phyloP scores from a whole-genome alignment of 768 basidiomycete species.

The Tephrocybe sp. region DNA sequence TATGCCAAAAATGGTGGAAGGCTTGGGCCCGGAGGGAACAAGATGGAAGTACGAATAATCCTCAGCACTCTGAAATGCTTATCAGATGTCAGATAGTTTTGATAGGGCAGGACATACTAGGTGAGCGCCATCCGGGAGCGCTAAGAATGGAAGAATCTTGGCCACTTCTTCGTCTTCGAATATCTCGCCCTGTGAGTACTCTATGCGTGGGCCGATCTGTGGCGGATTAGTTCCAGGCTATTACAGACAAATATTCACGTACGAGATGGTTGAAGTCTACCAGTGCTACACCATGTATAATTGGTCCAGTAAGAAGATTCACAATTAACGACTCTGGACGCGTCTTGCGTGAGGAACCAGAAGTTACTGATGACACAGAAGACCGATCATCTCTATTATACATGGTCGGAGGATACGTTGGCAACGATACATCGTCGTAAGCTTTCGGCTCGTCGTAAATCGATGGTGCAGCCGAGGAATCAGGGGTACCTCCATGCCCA shows the following conservation, averaged over 20 bases:
- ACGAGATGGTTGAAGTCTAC: conserved; percentile 96
- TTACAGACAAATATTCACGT: conserved; percentile 21
- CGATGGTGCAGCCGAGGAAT: conserved; percentile 53
- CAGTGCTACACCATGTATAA: conserved; percentile 86
- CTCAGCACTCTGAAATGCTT: conserved; percentile 64
- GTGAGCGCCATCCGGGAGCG: conserved; percentile 96
- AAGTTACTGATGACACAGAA: conserved; percentile 63
- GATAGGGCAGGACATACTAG: conserved; percentile 51
- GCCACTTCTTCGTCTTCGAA: conserved; percentile 84
- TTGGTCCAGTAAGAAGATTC: conserved; percentile 54
- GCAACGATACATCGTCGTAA: conserved; percentile 27
- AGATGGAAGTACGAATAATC: conserved; percentile 98
- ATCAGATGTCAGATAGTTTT: conserved; percentile 1
- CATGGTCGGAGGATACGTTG: conserved; percentile 63
- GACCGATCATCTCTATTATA: conserved; percentile 46
- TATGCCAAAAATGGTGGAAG: conserved; percentile 92
- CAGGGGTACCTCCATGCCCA: conserved; percentile 44
- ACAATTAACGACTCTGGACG: conserved; percentile 79
- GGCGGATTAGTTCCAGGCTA: conserved; percentile 5
- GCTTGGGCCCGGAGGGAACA: conserved; percentile 67
- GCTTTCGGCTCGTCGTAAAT: conserved; percentile 39
- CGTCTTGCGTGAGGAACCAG: conserved; percentile 65
- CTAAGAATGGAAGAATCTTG: conserved; percentile 90
- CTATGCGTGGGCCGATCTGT: conserved; percentile 91
- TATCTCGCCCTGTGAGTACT: conserved; percentile 77